phyloP scores from a whole-genome alignment of 768 basidiomycete species.

The Tulasnella sp. region DNA sequence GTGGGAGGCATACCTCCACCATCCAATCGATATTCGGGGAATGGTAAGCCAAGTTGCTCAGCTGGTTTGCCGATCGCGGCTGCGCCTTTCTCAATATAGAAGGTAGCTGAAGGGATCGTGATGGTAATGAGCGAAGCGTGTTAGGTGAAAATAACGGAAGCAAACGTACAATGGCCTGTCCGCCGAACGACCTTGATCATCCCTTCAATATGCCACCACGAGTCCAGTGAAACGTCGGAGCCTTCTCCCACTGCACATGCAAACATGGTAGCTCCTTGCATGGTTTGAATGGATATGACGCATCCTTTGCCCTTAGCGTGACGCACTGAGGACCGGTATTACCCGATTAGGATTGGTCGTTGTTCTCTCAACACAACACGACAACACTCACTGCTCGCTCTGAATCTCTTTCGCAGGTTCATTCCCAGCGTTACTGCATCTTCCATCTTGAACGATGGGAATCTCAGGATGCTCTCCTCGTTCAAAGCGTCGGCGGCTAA shows the following conservation, averaged over 20 bases:
- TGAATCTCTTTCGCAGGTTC: constrained; percentile 70
- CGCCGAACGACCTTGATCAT: constrained; percentile 75
- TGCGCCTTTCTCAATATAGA: constrained; percentile 82
- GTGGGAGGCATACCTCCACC: constrained; percentile 63
- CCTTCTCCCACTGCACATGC: constrained; percentile 77
- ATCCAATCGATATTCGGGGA: constrained; percentile 56
- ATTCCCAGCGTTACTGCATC: constrained; percentile 68
- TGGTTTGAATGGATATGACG: constrained; percentile 65
- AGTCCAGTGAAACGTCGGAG: constrained; percentile 61
- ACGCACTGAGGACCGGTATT: neutral
- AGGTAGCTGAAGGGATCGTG: neutral
- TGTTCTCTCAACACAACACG: neutral
- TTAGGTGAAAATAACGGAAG: neutral
- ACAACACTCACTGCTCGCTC: constrained; percentile 53
- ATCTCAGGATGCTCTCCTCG: constrained; percentile 68
- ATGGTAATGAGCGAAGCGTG: neutral
- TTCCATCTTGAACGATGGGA: constrained; percentile 66
- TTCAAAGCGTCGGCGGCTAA: constrained; percentile 48
- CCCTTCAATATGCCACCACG: constrained; percentile 69
- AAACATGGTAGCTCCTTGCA: constrained; percentile 70
- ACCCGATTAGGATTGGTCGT: neutral
- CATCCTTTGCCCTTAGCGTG: constrained; percentile 53
- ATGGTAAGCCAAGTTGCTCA: constrained; percentile 57
- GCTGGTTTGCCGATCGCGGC: constrained; percentile 44
- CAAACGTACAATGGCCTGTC: constrained; percentile 75